Evolutionary conservation across 441 rosid species (phyloP).

Genomic region (California macrophylla): DNA sequence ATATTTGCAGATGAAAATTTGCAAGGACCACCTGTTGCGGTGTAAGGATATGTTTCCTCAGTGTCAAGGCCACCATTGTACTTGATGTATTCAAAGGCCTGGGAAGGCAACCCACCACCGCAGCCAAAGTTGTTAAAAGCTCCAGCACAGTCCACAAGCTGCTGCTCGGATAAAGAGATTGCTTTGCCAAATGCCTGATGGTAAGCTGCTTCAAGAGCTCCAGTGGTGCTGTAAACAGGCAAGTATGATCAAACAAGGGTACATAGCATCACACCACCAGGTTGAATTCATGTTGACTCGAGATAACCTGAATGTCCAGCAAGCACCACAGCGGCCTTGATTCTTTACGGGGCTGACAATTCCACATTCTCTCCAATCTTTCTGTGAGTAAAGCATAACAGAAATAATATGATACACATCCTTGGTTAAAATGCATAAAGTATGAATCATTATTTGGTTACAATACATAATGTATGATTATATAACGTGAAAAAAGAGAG

Average conservation of each 20-base stretch:
- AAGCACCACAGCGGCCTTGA: slow-evolving; percentile 88
- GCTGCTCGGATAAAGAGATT: slow-evolving; percentile 83
- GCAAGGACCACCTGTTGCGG: slow-evolving; percentile 49
- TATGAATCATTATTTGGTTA: no score
- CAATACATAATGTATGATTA: no score
- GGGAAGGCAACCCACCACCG: slow-evolving; percentile 88
- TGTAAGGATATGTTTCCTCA: slow-evolving; percentile 79
- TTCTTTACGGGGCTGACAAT: slow-evolving; percentile 84
- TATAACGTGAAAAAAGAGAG: no score
- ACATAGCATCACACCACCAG: not conserved
- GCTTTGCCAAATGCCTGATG: slow-evolving; percentile 77
- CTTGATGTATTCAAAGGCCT: slow-evolving; percentile 88
- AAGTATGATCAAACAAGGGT: not conserved
- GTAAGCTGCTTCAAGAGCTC: slow-evolving; percentile 97
- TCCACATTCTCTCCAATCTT: slow-evolving; percentile 84
- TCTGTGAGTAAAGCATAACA: slow-evolving; percentile 30
- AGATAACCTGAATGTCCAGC: slow-evolving; percentile 94
- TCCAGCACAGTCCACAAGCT: slow-evolving; percentile 92
- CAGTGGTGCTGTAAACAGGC: slow-evolving; percentile 59
- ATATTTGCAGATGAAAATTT: slow-evolving; percentile 64
- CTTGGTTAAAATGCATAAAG: not conserved
- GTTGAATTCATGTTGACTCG: not conserved
- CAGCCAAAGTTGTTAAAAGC: slow-evolving; percentile 83
- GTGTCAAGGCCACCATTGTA: slow-evolving; percentile 90
- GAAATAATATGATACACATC: not conserved